These are phyloP conservation scores for Auxenochlorella pyrenoidosa DNA, from an alignment of 139 green algal species.

Conservation along the genomic window DNA sequence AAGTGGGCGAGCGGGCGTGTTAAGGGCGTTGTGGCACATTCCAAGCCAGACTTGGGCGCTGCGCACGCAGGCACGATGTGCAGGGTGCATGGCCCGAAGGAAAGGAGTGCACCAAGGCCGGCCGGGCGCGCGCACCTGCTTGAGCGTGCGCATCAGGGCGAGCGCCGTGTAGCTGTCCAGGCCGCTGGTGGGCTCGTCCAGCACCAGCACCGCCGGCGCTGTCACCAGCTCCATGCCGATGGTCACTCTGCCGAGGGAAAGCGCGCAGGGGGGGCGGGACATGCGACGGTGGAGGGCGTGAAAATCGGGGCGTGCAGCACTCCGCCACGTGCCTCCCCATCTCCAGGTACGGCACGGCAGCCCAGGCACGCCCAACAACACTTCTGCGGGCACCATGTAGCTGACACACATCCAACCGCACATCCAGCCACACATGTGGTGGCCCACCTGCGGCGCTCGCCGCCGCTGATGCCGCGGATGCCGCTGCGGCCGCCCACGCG, in stretches of 20 bases:
- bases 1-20: too few species aligned
- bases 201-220: constrained; percentile 52
- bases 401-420: not conserved
- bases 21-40: too few species aligned
- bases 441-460: constrained; percentile 63
- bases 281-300: not conserved
- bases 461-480: constrained; percentile 63
- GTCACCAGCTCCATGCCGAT: constrained; percentile 86
- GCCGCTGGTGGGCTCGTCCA: constrained; percentile 69
- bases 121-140: constrained; percentile 34
- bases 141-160: constrained; percentile 67
- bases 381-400: too few species aligned
- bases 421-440: not conserved
- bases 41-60: too few species aligned
- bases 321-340: too few species aligned
- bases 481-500: constrained; percentile 54
- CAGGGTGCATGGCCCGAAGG: too few species aligned
- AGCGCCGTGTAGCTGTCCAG: constrained; percentile 77
- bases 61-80: too few species aligned
- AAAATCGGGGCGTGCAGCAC: too few species aligned
- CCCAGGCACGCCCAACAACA: not conserved
- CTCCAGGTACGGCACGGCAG: too few species aligned
- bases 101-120: too few species aligned
- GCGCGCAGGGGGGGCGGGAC: too few species aligned
- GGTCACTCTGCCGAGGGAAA: constrained; percentile 48